Percentiles rank a stretch among this genome's conserved stretches.
These are phyloP conservation scores for Boletus rufocinnamomeus DNA, from an alignment of 768 basidiomycete species.

Conservation along the genomic window DNA sequence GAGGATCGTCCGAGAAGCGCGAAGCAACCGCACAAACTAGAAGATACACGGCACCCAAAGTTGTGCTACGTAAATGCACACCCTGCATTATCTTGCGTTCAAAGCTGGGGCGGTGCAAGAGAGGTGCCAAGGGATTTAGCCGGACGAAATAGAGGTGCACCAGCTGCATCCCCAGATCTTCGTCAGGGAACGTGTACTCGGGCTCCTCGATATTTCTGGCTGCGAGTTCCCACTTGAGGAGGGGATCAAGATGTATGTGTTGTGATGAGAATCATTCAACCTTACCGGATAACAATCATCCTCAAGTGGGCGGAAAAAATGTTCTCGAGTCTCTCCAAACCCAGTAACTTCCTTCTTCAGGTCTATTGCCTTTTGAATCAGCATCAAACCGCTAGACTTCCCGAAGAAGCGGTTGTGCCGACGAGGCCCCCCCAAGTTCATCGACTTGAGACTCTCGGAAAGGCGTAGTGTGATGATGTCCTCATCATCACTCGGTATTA, in stretches of 20 bases:
- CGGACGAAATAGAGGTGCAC: conserved; percentile 65
- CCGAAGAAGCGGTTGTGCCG: conserved; percentile 36
- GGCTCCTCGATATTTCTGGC: conserved; percentile 24
- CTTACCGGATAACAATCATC: conserved; percentile 25
- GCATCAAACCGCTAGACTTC: conserved; percentile 44
- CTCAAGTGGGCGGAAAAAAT: neutral
- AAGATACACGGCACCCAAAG: conserved; percentile 62
- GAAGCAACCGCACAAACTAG: conserved; percentile 73
- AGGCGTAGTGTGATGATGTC: conserved; percentile 25
- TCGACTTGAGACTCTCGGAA: conserved; percentile 26
- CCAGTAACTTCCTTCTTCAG: conserved; percentile 59
- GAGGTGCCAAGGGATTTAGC: conserved; percentile 58
- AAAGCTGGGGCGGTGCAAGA: conserved; percentile 76
- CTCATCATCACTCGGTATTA: conserved; percentile 33
- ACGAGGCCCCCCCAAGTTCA: conserved; percentile 14
- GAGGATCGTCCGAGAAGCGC: conserved; percentile 54
- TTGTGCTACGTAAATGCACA: conserved; percentile 48
- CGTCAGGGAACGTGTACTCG: conserved; percentile 48
- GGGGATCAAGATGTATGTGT: neutral
- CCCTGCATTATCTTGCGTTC: conserved; percentile 49
- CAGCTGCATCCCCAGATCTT: conserved; percentile 51
- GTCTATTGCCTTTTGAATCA: conserved; percentile 52
- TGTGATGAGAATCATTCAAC: conserved; percentile 14
- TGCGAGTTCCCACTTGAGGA: conserved; percentile 32
- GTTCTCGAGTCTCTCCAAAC: conserved; percentile 22